Conservation (phyloP, 768 basidiomycete genomes). For the Pleurotus cornucopiae region DNA sequence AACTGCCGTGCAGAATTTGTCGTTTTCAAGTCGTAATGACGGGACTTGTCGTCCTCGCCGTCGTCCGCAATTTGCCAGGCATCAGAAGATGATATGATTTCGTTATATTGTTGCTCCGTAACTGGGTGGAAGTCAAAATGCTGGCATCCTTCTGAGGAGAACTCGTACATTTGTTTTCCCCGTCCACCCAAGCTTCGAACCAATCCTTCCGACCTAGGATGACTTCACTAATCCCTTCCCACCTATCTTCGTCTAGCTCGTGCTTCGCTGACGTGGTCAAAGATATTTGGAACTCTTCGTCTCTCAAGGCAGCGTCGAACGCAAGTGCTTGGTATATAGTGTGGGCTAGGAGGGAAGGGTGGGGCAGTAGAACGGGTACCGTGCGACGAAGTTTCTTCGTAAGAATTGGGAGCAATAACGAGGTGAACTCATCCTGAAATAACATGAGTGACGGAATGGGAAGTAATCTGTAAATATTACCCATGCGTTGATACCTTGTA, state of each 20-base stretch:
- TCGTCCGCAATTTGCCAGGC: slow-evolving; percentile 85
- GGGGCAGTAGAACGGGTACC: slow-evolving; percentile 66
- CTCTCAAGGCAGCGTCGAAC: slow-evolving; percentile 77
- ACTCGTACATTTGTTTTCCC: slow-evolving; percentile 81
- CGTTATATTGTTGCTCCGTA: slow-evolving; percentile 80
- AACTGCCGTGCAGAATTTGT: slow-evolving; percentile 83
- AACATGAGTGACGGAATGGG: slow-evolving; percentile 2
- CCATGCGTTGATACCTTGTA: slow-evolving; percentile 66
- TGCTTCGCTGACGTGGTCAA: slow-evolving; percentile 39
- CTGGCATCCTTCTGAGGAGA: slow-evolving; percentile 6
- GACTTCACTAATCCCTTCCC: slow-evolving; percentile 79
- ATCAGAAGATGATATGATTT: slow-evolving; percentile 73
- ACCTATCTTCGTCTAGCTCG: slow-evolving; percentile 27
- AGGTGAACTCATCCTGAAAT: slow-evolving; percentile 75
- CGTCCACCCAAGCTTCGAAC: slow-evolving; percentile 89
- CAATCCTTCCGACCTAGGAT: slow-evolving; percentile 82
- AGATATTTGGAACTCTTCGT: slow-evolving; percentile 65
- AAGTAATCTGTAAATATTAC: slow-evolving; percentile 30
- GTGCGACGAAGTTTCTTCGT: slow-evolving; percentile 72
- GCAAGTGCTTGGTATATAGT: slow-evolving; percentile 89
- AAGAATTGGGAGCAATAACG: slow-evolving; percentile 73
- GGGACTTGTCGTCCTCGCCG: slow-evolving; percentile 41
- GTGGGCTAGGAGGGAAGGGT: slow-evolving; percentile 87
- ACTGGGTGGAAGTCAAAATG: slow-evolving; percentile 42
- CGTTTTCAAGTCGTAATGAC: slow-evolving; percentile 44